Percentiles rank a stretch among this genome's conserved stretches.
Evolutionary conservation across 1,284 basidiomycete genomes (phyloP).

Genomic region (Coriolopsis trogii): DNA sequence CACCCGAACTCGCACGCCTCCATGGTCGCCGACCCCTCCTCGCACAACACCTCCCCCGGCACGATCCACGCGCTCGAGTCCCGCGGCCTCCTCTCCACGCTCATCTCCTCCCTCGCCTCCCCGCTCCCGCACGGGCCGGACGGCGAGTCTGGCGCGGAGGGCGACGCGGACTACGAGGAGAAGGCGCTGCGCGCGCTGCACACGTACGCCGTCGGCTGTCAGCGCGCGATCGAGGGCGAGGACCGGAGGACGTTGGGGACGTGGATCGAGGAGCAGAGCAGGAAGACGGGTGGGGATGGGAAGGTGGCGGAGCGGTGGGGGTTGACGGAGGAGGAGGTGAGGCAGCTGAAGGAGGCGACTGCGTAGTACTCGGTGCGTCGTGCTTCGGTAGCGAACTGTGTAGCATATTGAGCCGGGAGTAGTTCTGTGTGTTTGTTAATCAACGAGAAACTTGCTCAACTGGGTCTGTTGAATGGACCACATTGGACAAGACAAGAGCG

Average conservation of each 20-base stretch:
- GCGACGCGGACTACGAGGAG: constrained; percentile 82
- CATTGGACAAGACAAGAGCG: too few species aligned
- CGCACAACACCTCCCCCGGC: constrained; percentile 43
- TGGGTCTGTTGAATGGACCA: too few species aligned
- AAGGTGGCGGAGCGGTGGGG: constrained; percentile 31
- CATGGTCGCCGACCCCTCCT: constrained; percentile 47
- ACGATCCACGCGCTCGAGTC: constrained; percentile 52
- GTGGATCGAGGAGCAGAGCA: constrained; percentile 33
- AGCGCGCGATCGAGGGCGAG: constrained; percentile 42
- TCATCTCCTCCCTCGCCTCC: constrained; percentile 48
- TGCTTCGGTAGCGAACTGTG: background rate
- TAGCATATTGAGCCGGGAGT: background rate
- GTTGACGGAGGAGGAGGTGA: constrained; percentile 26
- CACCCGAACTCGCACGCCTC: constrained; percentile 72
- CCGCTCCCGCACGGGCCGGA: constrained; percentile 69
- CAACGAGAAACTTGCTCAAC: too few species aligned
- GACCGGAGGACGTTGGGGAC: constrained; percentile 46
- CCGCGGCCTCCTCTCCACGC: constrained; percentile 45
- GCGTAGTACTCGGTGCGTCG: background rate
- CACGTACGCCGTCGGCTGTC: constrained; percentile 53
- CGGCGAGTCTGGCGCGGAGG: constrained; percentile 68
- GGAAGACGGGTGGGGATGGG: constrained; percentile 23
- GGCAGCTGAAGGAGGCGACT: constrained; percentile 20
- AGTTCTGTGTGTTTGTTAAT: too few species aligned
- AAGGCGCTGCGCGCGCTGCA: constrained; percentile 68